Evolutionary conservation across 2,329 filamentous ascomycete species (phyloP).

Genomic region (Blastomyces gilchristii): DNA sequence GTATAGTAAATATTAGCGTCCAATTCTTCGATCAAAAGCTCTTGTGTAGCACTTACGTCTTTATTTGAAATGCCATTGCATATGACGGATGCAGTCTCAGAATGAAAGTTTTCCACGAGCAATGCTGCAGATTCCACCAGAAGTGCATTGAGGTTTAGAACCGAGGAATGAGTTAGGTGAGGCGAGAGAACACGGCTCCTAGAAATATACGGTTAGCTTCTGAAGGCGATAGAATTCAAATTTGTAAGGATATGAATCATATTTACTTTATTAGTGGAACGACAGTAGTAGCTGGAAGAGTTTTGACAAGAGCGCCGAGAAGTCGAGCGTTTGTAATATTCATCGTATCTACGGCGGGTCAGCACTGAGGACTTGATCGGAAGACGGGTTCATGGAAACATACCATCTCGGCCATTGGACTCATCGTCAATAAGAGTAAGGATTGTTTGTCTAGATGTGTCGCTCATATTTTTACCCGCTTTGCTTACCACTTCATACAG

Average conservation of each 20-base stretch:
- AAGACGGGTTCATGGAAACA: conserved; percentile 13
- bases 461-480: conserved; percentile 89
- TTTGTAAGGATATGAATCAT: not conserved
- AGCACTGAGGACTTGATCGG: conserved; percentile 9
- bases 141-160: conserved; percentile 80
- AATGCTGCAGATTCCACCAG: conserved; percentile 67
- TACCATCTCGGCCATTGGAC: conserved; percentile 59
- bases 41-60: conserved; percentile 47
- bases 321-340: conserved; percentile 84
- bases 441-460: conserved; percentile 75
- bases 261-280: conserved; percentile 46
- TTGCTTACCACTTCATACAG: conserved; percentile 94
- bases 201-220: conserved; percentile 33
- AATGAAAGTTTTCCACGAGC: conserved; percentile 57
- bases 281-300: conserved; percentile 64
- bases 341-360: conserved; percentile 47
- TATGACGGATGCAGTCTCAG: conserved; percentile 67
- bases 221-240: not conserved
- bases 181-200: conserved; percentile 70
- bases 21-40: not conserved
- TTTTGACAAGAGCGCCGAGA: conserved; percentile 79
- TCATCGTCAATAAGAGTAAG: conserved; percentile 82
- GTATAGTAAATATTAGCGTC: conserved; percentile 16
- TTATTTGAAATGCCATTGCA: conserved; percentile 68
- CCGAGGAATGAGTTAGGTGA: conserved; percentile 65